These are phyloP conservation scores for Scytalidium lignicola DNA, from an alignment of 2,329 filamentous ascomycete genomes.

Conservation along the genomic window DNA sequence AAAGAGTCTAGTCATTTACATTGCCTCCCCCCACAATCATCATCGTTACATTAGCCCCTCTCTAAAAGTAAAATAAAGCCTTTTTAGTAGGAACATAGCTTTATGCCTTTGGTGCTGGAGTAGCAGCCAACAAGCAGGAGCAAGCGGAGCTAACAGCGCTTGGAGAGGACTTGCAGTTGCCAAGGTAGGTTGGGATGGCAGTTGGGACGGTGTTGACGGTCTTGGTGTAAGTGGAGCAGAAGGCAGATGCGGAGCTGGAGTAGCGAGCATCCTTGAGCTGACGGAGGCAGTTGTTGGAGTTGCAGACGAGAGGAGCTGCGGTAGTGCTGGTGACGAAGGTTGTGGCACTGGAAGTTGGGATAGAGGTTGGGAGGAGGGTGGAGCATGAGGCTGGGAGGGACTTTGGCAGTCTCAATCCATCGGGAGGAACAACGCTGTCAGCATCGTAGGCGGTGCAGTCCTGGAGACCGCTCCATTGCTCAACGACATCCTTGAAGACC, in stretches of 20 bases:
- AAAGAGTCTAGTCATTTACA: too few relatives aligned
- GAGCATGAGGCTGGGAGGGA: background rate
- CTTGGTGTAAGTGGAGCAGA: constrained; percentile 18
- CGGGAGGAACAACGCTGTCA: constrained; percentile 1
- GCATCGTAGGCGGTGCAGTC: background rate
- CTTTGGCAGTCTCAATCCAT: background rate
- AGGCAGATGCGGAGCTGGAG: constrained; percentile 4
- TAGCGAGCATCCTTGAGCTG: constrained; percentile 5
- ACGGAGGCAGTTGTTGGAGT: constrained; percentile 8
- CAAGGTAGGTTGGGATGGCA: constrained; percentile 9
- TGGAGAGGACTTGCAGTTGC: constrained; percentile 11
- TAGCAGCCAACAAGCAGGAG: constrained; percentile 9
- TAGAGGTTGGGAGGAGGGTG: background rate
- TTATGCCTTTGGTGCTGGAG: background rate
- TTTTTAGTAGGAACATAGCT: too few relatives aligned
- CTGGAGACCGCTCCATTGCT: constrained; percentile 1
- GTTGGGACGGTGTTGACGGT: constrained; percentile 10
- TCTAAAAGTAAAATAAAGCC: too few relatives aligned
- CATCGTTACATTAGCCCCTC: too few relatives aligned
- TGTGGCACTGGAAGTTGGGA: background rate
- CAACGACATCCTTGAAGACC: constrained; percentile 1
- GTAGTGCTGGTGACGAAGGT: constrained; percentile 25
- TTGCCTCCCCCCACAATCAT: too few relatives aligned
- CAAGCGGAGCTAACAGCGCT: constrained; percentile 15
- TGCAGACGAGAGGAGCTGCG: constrained; percentile 9